Evolutionary conservation across 2,329 filamentous ascomycete species (phyloP), one percentile per base, ranked within the genome.

Genomic region (Pseudogymnoascus sp.): DNA sequence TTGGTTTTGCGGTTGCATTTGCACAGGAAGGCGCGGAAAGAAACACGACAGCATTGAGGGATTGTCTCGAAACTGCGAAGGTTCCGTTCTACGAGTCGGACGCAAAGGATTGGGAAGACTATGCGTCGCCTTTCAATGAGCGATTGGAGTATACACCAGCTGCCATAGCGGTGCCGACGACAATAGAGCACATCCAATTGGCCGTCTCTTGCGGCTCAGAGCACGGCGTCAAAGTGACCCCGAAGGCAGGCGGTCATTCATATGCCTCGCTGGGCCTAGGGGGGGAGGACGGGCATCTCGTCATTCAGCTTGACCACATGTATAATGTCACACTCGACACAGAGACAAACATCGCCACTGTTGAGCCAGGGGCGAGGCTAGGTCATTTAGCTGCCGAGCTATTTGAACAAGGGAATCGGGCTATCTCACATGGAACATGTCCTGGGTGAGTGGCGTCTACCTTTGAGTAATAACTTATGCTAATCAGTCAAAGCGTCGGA

Each of bases 191-290:
- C 2, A 73, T 83, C 14, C 71, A 76, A 5, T 72, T 71, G 2
- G 76, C 80, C 3, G 75, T 84, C 11, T 68, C 70, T 33, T 83
- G 81, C 62, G 81, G 78, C 1, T 67, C 70, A 1, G 67, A 75
- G 28, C 64, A 71, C 59, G 71, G 71, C 4, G 72, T 80, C 37
- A 78, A 79, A 41, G 77, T 83, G 6, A 79, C 79, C 37, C 73
- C 80, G 2, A 78, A 77, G 64, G 75, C 76, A 38, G 81, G 81
- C 10, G 81, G 81, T 0, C 81, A 84, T 68, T 80, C 78, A 40
- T 84, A 81, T 68, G 81, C 72, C 0, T 81, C 79, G 31, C 79
- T 78, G 61, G 79, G 79, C 63, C 73, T 74, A 8, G 77, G 77
- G 1, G 78, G 78, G 4, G 71, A 73, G 24, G 72, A 78, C 64